Conservation (phyloP, 2,329 filamentous ascomycete species). For the Hyphodiscus sp. region DNA sequence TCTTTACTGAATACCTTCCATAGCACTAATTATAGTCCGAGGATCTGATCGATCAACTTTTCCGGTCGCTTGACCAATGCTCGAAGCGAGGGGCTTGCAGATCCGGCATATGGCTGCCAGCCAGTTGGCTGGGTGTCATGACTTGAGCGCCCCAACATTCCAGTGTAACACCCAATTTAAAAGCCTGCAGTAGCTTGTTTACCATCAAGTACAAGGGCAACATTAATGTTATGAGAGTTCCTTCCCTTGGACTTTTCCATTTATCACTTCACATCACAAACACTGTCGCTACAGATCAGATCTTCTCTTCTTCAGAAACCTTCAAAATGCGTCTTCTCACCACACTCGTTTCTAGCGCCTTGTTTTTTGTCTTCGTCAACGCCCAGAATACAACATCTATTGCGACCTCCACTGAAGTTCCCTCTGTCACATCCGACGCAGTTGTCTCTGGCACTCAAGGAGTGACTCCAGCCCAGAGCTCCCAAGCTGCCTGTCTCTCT, state of each 20-base stretch:
- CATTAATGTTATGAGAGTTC: not conserved
- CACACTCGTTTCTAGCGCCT: slow-evolving; percentile 4
- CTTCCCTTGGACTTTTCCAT: not conserved
- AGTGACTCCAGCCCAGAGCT: slow-evolving; percentile 8
- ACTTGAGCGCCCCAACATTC: not conserved
- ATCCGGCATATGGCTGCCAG: not conserved
- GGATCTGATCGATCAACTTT: not conserved
- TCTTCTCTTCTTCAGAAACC: slow-evolving; percentile 4
- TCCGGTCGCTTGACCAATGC: not conserved
- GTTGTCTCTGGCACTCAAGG: slow-evolving; percentile 2
- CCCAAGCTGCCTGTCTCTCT: slow-evolving; percentile 11
- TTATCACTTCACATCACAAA: not conserved
- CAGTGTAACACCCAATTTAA: not conserved
- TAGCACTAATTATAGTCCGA: not conserved
- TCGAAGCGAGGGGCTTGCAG: not conserved
- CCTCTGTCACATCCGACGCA: too few relatives aligned
- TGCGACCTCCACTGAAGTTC: not conserved
- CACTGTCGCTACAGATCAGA: not conserved
- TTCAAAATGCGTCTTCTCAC: slow-evolving; percentile 15
- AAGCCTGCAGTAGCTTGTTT: not conserved
- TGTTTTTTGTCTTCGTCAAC: slow-evolving; percentile 6
- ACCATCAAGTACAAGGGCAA: not conserved
- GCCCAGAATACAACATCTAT: slow-evolving; percentile 3
- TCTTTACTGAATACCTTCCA: not conserved
- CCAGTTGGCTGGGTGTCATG: not conserved